Percentiles rank a stretch among this genome's conserved stretches.
These are phyloP conservation scores for Darksidea phi DNA, from an alignment of 495 filamentous ascomycete genomes.

Conservation along the genomic window DNA sequence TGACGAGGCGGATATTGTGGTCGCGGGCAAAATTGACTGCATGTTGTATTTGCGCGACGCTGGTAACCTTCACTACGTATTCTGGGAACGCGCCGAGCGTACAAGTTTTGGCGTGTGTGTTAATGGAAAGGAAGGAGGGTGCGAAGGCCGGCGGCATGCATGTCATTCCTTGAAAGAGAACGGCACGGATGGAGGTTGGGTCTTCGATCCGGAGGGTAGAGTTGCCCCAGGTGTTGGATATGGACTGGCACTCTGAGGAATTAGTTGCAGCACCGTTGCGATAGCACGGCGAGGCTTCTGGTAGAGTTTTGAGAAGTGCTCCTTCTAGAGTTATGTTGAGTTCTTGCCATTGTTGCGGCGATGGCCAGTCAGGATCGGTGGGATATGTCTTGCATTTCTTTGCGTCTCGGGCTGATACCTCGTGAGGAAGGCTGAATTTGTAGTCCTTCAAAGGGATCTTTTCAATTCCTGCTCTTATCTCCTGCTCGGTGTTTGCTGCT, in stretches of 20 bases:
- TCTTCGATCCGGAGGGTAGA: not conserved
- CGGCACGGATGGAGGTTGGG: not conserved
- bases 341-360: slow-evolving; percentile 3
- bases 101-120: slow-evolving; percentile 38
- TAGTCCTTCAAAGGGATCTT: too few relatives aligned
- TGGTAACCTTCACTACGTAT: slow-evolving; percentile 59
- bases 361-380: slow-evolving; percentile 19
- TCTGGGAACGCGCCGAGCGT: slow-evolving; percentile 57
- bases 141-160: slow-evolving; percentile 3
- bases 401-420: too few relatives aligned
- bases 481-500: too few relatives aligned
- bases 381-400: slow-evolving; percentile 17
- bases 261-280: not conserved
- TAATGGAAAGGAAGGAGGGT: not conserved
- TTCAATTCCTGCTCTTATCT: too few relatives aligned
- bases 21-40: slow-evolving; percentile 64
- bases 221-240: slow-evolving; percentile 1
- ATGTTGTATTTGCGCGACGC: slow-evolving; percentile 55
- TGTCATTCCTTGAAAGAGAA: slow-evolving; percentile 18
- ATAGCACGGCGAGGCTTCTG: slow-evolving; percentile 21
- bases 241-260: not conserved
- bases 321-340: slow-evolving; percentile 13
- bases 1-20: slow-evolving; percentile 56
- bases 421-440: too few relatives aligned
- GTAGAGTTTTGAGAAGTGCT: slow-evolving; percentile 17